Evolutionary conservation across 2,329 filamentous ascomycete genomes (phyloP).

Genomic region (Clathrospora elynae): DNA sequence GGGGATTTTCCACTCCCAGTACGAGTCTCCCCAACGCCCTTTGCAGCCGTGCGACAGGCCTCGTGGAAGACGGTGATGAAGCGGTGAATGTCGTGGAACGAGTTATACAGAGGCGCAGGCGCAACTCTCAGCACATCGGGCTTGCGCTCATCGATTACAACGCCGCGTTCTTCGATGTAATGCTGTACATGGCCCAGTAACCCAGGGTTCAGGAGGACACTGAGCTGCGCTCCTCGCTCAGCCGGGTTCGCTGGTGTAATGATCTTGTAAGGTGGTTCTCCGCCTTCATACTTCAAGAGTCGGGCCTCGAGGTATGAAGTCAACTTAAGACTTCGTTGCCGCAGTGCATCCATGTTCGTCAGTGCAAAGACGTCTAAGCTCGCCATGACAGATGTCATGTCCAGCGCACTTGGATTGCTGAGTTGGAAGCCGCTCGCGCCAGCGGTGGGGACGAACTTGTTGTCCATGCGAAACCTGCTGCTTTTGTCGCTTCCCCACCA

Average conservation of each 20-base stretch:
- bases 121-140: conserved; percentile 85
- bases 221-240: conserved; percentile 79
- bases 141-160: conserved; percentile 81
- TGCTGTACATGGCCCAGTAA: conserved; percentile 71
- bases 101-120: conserved; percentile 83
- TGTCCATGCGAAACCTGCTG: conserved; percentile 82
- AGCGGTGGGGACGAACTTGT: conserved; percentile 74
- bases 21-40: conserved; percentile 1
- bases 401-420: conserved; percentile 81
- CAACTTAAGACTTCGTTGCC: conserved; percentile 72
- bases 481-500: conserved; percentile 87
- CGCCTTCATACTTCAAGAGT: conserved; percentile 28
- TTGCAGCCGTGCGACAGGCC: conserved; percentile 52
- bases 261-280: conserved; percentile 52
- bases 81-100: conserved; percentile 69
- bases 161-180: conserved; percentile 68
- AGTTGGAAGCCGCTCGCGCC: conserved; percentile 83
- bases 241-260: conserved; percentile 72
- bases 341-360: conserved; percentile 70
- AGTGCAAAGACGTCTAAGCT: conserved; percentile 75
- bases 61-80: conserved; percentile 55
- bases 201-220: conserved; percentile 69
- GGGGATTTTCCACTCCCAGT: conserved; percentile 8
- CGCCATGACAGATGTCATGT: conserved; percentile 74
- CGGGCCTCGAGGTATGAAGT: conserved; percentile 75